Evolutionary conservation across 2,329 filamentous ascomycete genomes (phyloP).

Genomic region (Fusarium circinatum): DNA sequence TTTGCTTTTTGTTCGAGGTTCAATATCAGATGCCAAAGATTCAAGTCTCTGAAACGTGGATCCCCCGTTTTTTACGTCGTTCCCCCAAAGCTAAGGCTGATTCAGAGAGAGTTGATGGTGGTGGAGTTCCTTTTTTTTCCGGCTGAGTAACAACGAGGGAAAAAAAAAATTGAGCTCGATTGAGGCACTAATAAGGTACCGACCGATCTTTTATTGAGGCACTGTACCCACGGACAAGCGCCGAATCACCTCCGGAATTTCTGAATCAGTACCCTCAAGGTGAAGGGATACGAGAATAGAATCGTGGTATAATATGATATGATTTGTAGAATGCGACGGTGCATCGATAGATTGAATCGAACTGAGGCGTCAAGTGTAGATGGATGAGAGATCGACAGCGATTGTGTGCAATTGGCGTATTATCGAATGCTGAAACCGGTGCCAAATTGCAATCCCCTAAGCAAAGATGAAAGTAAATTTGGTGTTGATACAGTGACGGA

Average conservation of each 20-base stretch:
- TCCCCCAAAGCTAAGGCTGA: neutral
- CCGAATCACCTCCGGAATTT: slow-evolving; percentile 23
- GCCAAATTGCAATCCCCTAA: neutral
- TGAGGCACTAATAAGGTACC: slow-evolving; percentile 30
- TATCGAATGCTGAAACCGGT: neutral
- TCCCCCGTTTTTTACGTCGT: neutral
- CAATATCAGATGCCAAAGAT: neutral
- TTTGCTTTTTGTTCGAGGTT: neutral
- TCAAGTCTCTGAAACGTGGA: neutral
- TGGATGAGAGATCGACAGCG: neutral
- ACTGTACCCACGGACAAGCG: slow-evolving; percentile 31
- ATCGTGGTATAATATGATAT: neutral
- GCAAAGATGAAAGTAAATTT: neutral
- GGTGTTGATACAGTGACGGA: neutral
- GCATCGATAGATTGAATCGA: neutral
- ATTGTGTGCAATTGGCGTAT: neutral
- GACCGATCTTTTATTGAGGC: neutral
- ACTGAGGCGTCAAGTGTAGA: neutral
- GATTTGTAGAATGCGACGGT: neutral
- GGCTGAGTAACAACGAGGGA: slow-evolving; percentile 39
- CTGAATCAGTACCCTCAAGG: slow-evolving; percentile 9
- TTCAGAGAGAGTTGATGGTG: neutral
- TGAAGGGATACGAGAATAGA: neutral
- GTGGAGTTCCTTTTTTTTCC: slow-evolving; percentile 37
- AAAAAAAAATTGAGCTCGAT: slow-evolving; percentile 24